Conservation (phyloP, 495 filamentous ascomycete species). For the Aspergillus campestris region DNA sequence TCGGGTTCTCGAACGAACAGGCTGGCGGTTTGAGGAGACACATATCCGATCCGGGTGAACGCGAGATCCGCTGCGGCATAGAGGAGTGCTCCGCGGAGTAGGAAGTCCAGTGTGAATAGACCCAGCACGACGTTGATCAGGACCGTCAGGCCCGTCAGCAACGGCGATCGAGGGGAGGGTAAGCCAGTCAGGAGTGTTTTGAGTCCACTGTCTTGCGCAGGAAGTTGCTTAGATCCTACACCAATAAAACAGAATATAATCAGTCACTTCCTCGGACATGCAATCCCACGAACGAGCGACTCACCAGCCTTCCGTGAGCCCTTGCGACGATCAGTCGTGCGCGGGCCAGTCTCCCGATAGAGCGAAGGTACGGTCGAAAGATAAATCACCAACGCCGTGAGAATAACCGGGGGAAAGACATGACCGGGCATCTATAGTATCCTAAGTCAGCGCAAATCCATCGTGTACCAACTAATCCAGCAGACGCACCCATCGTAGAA, state of each 20-base stretch:
- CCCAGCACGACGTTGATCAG: conserved; percentile 61
- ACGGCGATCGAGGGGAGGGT: conserved; percentile 48
- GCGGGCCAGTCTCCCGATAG: neutral
- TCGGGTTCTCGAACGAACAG: conserved; percentile 81
- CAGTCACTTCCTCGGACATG: too few relatives aligned
- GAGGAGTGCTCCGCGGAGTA: conserved; percentile 58
- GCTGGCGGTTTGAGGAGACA: conserved; percentile 71
- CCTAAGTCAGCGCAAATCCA: conserved; percentile 3
- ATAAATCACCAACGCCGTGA: conserved; percentile 66
- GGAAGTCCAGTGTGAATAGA: conserved; percentile 60
- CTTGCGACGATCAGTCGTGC: conserved; percentile 2
- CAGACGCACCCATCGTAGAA: conserved; percentile 74
- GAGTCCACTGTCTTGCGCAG: conserved; percentile 20
- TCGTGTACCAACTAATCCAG: conserved; percentile 6
- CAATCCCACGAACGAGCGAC: too few relatives aligned
- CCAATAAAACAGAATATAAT: neutral
- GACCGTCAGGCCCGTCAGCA: conserved; percentile 55
- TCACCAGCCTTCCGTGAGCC: neutral
- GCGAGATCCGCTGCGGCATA: conserved; percentile 67
- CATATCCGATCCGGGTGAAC: conserved; percentile 77
- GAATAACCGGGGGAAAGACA: conserved; percentile 55
- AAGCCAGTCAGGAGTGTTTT: conserved; percentile 67
- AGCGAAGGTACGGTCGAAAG: conserved; percentile 51
- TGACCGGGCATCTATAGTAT: conserved; percentile 51
- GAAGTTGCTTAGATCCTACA: conserved; percentile 1